These are phyloP conservation scores for Triangularia setosa DNA, from an alignment of 2,329 filamentous ascomycete genomes.

Conservation along the genomic window DNA sequence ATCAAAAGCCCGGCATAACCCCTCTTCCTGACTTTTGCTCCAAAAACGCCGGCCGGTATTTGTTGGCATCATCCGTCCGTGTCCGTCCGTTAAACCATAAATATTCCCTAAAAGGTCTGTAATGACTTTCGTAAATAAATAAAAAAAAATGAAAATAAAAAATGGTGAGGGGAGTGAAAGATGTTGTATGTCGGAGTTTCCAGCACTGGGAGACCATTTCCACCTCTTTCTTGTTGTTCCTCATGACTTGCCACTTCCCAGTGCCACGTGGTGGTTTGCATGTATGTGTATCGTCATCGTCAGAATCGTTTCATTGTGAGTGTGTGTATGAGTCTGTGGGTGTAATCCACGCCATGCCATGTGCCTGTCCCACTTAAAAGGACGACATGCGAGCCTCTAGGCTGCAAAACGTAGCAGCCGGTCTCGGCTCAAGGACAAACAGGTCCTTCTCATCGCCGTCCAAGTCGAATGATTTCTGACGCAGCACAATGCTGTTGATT, in stretches of 20 bases:
- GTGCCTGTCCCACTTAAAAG: slow-evolving; percentile 27
- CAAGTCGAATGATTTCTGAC: slow-evolving; percentile 54
- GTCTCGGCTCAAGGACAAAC: slow-evolving; percentile 57
- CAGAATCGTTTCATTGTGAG: slow-evolving; percentile 5
- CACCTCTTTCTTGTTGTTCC: neutral
- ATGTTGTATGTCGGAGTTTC: slow-evolving; percentile 2
- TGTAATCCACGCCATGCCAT: neutral
- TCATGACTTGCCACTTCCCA: slow-evolving; percentile 6
- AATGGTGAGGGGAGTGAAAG: neutral
- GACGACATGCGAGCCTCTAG: slow-evolving; percentile 56
- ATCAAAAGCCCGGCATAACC: neutral
- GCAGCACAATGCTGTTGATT: slow-evolving; percentile 57
- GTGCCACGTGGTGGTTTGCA: neutral
- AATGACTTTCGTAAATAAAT: neutral
- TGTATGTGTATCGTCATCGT: slow-evolving; percentile 1
- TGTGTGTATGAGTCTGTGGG: neutral
- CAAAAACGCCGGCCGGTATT: neutral
- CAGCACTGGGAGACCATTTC: slow-evolving; percentile 8
- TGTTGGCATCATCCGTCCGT: slow-evolving; percentile 5
- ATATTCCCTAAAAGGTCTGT: neutral
- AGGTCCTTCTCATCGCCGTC: slow-evolving; percentile 58
- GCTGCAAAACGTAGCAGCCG: slow-evolving; percentile 60
- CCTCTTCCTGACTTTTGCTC: neutral
- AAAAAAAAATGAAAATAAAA: slow-evolving; percentile 10
- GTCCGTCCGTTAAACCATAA: slow-evolving; percentile 5